Evolutionary conservation across 2,329 filamentous ascomycete species (phyloP).

Genomic region (Keithomyces neogunnii): DNA sequence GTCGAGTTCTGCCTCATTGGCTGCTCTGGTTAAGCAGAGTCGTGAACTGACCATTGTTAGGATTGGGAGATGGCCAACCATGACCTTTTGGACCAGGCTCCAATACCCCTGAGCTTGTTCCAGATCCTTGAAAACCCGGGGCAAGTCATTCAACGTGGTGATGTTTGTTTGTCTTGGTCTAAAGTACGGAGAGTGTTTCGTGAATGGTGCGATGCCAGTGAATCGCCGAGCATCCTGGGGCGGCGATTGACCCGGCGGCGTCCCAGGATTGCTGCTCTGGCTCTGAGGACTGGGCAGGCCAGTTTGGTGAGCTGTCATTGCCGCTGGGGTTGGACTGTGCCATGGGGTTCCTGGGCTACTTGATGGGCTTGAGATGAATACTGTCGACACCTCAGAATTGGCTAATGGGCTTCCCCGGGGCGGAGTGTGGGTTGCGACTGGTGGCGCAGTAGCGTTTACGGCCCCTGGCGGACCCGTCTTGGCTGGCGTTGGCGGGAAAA

Average conservation of each 20-base stretch:
- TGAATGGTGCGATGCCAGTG: conserved; percentile 26
- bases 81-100: conserved; percentile 26
- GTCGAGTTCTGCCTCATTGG: conserved; percentile 18
- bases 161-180: conserved; percentile 22
- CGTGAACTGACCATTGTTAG: conserved; percentile 22
- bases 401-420: neutral
- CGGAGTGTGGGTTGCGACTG: neutral
- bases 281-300: conserved; percentile 26
- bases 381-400: neutral
- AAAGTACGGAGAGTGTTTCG: conserved; percentile 29
- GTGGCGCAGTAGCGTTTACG: neutral
- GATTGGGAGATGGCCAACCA: conserved; percentile 28
- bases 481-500: conserved; percentile 16
- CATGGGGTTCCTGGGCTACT: conserved; percentile 21
- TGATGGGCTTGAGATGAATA: conserved; percentile 12
- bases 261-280: conserved; percentile 18
- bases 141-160: conserved; percentile 23
- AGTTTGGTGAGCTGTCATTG: conserved; percentile 7
- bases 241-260: conserved; percentile 11
- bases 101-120: conserved; percentile 30
- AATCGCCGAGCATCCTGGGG: conserved; percentile 14
- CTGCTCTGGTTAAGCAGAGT: conserved; percentile 19
- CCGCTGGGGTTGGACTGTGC: conserved; percentile 5
- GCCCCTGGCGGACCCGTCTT: neutral
- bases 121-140: conserved; percentile 20